Conservation (phyloP, 768 basidiomycete species). For the Xerocomus potaroensis region DNA sequence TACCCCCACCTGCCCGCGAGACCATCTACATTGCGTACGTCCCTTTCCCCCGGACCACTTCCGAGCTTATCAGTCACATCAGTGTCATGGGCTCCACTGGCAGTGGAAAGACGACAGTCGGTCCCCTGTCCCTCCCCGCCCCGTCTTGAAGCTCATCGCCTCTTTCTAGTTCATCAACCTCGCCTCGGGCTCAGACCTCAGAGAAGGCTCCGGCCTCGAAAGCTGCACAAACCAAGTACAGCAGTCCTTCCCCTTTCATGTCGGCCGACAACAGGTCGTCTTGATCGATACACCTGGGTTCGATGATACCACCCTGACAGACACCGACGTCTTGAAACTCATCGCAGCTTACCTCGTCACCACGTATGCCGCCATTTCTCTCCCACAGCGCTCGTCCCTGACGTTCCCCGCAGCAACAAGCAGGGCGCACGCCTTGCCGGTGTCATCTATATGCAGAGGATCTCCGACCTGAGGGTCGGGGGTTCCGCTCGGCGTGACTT, state of each 20-base stretch:
- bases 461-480: slow-evolving; percentile 46
- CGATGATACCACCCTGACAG: slow-evolving; percentile 49
- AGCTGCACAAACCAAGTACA: slow-evolving; percentile 36
- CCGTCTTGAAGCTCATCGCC: too few relatives aligned
- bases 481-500: slow-evolving; percentile 47
- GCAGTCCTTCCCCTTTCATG: slow-evolving; percentile 21
- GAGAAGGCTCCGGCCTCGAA: slow-evolving; percentile 32
- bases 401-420: slow-evolving; percentile 27
- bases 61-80: slow-evolving; percentile 25
- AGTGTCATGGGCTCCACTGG: slow-evolving; percentile 34
- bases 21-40: slow-evolving; percentile 30
- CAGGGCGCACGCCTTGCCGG: slow-evolving; percentile 39
- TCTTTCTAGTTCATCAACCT: slow-evolving; percentile 34
- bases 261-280: slow-evolving; percentile 36
- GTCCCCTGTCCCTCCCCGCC: too few relatives aligned
- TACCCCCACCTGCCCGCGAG: slow-evolving; percentile 15
- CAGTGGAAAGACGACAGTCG: slow-evolving; percentile 33
- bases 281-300: slow-evolving; percentile 64
- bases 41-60: neutral
- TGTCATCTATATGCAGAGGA: slow-evolving; percentile 52
- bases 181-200: slow-evolving; percentile 30
- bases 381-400: slow-evolving; percentile 1
- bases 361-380: slow-evolving; percentile 19
- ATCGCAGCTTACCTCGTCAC: slow-evolving; percentile 39
- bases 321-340: slow-evolving; percentile 48